Base-by-base conservation (phyloP, 2,329 filamentous ascomycete species). In the Aspergillus transmontanensis region DNA sequence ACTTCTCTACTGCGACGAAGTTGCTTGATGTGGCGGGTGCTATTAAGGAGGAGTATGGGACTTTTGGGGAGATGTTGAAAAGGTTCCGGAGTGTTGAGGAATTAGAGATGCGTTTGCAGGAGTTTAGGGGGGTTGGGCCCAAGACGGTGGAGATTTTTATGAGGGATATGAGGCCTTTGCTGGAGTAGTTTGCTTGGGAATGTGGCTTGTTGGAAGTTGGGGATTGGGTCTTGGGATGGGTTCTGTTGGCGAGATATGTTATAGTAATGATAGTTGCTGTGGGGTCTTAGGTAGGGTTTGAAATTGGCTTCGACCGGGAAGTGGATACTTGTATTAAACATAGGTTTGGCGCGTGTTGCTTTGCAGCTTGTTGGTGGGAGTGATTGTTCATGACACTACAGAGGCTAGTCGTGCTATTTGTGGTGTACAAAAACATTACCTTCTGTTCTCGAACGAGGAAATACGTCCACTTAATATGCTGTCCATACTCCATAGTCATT, bases 1-100 rank as follows among this genome's bases (percentile, higher is more conserved):
- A 68, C 48, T 66, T 55, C 48, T 67, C 63, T 14, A 68, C 66
- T 4, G 65, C 65, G 6, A 58, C 56, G 7, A 68, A 66, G 55
- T 45, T 68, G 21, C 58, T 68, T 19, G 63, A 67, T 23, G 61
- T 67, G 7, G 63, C 61, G 32, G 23, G 45, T 12, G 55, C 30
- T 34, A 32, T 66, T 12, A 64, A 61, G 48, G 41, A 66, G 5
- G 46, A 48, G 26, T 64, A 66, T 51, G 60, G 57, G 1, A 55
- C 59, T 4, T 67, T 68, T 58, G 50, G 50, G 4, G 28, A 19
- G 9, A 16, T 32, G 50, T 14, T 34, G n/a, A 26, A 21, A 6
- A 30, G 12, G 6, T 53, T n/a, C 10, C 1, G 7, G 7, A 34
- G 28, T n/a, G 3, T 16, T 32, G 28, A 53, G 10, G 50, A 53